Conservation (phyloP, 2,329 filamentous ascomycete species). For the Epicoccum sorghinum region DNA sequence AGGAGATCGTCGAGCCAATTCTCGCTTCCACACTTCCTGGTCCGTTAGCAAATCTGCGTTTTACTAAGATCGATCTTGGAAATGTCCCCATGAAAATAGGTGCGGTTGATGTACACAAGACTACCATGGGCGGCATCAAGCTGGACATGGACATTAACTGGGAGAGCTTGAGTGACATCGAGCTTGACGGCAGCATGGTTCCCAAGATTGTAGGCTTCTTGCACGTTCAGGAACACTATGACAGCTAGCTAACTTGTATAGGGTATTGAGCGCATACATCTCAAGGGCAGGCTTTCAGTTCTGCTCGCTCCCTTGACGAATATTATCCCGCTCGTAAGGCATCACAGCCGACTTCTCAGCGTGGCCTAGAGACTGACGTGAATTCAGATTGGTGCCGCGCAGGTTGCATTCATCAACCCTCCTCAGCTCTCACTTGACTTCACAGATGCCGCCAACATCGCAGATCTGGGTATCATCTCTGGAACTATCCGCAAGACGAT, state of each 20-base stretch:
- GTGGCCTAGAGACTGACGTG: constrained; percentile 9
- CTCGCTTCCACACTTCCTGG: constrained; percentile 55
- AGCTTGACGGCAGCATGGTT: constrained; percentile 54
- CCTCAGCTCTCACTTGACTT: constrained; percentile 55
- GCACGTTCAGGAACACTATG: neutral
- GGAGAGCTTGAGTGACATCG: constrained; percentile 56
- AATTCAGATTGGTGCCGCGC: constrained; percentile 54
- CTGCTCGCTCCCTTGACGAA: constrained; percentile 55
- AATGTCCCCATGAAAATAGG: constrained; percentile 50
- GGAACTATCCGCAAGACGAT: constrained; percentile 54
- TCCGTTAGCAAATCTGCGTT: constrained; percentile 52
- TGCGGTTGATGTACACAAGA: constrained; percentile 55
- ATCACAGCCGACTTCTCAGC: neutral
- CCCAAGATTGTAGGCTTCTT: constrained; percentile 49
- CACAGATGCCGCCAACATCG: constrained; percentile 55
- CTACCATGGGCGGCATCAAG: constrained; percentile 54
- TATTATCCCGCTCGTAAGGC: constrained; percentile 53
- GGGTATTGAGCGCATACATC: constrained; percentile 55
- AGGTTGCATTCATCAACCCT: constrained; percentile 58
- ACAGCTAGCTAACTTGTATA: constrained; percentile 23
- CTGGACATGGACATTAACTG: constrained; percentile 57
- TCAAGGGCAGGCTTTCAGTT: constrained; percentile 54
- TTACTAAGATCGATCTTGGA: constrained; percentile 56
- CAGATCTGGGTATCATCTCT: constrained; percentile 51
- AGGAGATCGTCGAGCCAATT: constrained; percentile 57